phyloP scores from a whole-genome alignment of 2,329 filamentous ascomycete genomes.

The Clarireedia homoeocarpa region DNA sequence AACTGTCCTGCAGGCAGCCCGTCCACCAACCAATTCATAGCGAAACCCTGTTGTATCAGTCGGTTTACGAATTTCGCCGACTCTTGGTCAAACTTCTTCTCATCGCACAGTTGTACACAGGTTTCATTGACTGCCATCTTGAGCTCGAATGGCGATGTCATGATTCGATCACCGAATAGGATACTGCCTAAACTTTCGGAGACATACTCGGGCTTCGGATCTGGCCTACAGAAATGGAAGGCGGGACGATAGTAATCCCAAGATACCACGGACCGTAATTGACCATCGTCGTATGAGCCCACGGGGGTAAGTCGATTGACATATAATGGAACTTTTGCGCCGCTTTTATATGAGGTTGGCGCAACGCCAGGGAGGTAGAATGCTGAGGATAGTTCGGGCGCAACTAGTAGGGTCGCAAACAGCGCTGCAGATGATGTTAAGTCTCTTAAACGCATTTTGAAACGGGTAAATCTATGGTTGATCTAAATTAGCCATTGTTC shows the following conservation, averaged over 20 bases:
- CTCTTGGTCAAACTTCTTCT: conserved; percentile 55
- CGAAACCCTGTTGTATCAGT: conserved; percentile 78
- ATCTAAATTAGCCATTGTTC: background rate
- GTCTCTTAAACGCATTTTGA: conserved; percentile 27
- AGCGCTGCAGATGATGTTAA: conserved; percentile 37
- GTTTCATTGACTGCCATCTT: conserved; percentile 81
- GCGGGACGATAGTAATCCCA: conserved; percentile 91
- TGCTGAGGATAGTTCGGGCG: conserved; percentile 51
- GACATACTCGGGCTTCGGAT: conserved; percentile 68
- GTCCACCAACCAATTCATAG: conserved; percentile 92
- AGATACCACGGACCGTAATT: conserved; percentile 84
- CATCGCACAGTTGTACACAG: conserved; percentile 72
- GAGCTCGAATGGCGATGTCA: conserved; percentile 89
- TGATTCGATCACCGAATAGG: conserved; percentile 92
- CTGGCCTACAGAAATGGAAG: conserved; percentile 82
- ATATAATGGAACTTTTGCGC: conserved; percentile 74
- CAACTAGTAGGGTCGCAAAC: conserved; percentile 40
- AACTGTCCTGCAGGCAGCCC: conserved; percentile 85
- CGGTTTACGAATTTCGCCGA: conserved; percentile 74
- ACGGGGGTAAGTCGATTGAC: conserved; percentile 91
- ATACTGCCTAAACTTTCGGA: conserved; percentile 93
- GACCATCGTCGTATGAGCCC: conserved; percentile 66
- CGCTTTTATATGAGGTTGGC: conserved; percentile 79
- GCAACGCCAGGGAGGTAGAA: conserved; percentile 97
- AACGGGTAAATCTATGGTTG: background rate